Base-by-base conservation (phyloP, 768 basidiomycete genomes). In the Rickenella mellea region DNA sequence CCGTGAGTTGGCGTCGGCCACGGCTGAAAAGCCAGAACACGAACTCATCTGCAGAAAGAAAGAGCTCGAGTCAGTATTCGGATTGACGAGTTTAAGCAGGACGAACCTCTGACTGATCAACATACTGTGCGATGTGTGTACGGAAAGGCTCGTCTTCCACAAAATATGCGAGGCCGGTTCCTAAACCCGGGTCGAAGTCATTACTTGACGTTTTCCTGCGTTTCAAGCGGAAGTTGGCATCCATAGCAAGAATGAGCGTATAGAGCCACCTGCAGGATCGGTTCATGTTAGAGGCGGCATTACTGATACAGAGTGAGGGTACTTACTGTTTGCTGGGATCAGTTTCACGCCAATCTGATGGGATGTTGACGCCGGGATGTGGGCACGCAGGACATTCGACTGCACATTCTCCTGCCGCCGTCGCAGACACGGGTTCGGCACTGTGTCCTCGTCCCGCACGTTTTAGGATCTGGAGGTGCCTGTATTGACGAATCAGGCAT, bases 161-260 rank as follows among this genome's bases (percentile, higher is more conserved):
- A 25, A 60, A 48, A 40, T 58, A 63, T 1, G 59, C 48, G 36
- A 44, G 51, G 0, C 60, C 58, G 11, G 47, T 37, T 39, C 52
- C 55, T 3, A 63, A 47, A 6, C 51, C 46, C 6, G 61, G 61
- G 45, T 63, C 58, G 2, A 33, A 43, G 7, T 51, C 46, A 2
- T 57, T 48, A 7, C 24, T 55, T 14, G 59, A 61, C 1, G 54
- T 52, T 28, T 48, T 45, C 11, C 11, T n/a, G 4, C 52, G 40
- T 41, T 59, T 60, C 10, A 62, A 46, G 1, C 58, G 48, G 43
- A 64, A 65, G 48, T 63, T 63, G 2, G 59, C 52, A 39, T 63
- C 59, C 1, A 64, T 54, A 1, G 51, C 54, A 1, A 64, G 21
- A 36, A 60, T 58, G 4, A 51, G 29, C 2, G 26, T 27, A 39